Evolutionary conservation across 768 basidiomycete species (phyloP).

Genomic region (Leccinum olivaceopallidum): DNA sequence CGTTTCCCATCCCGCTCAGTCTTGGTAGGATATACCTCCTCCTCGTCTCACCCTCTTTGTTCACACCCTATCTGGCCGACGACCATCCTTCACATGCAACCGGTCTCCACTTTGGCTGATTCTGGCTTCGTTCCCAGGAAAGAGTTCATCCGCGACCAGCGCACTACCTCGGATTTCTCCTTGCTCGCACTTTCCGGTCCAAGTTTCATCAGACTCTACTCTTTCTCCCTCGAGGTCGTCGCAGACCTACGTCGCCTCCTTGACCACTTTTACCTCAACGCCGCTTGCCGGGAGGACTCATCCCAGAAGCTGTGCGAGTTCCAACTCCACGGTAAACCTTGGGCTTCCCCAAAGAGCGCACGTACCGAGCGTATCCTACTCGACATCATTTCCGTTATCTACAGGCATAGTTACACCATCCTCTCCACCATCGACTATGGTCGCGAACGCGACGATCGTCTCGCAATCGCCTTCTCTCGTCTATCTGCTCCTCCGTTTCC

Average conservation of each 20-base stretch:
- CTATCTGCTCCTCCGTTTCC: constrained; percentile 38
- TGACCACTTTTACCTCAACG: constrained; percentile 44
- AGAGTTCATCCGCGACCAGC: constrained; percentile 68
- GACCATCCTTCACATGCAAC: constrained; percentile 33
- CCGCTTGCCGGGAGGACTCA: constrained; percentile 53
- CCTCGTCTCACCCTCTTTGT: constrained; percentile 20
- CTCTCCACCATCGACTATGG: constrained; percentile 77
- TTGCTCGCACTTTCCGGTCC: constrained; percentile 68
- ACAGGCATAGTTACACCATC: constrained; percentile 61
- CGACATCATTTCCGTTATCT: constrained; percentile 62
- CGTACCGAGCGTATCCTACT: constrained; percentile 68
- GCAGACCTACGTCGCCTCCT: constrained; percentile 56
- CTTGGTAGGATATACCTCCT: constrained; percentile 28
- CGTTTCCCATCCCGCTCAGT: constrained; percentile 35
- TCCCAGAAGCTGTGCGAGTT: constrained; percentile 66
- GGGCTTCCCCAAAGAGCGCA: constrained; percentile 67
- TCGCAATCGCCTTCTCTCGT: constrained; percentile 70
- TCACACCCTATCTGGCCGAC: constrained; percentile 24
- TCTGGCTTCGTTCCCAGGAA: constrained; percentile 64
- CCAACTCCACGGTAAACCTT: constrained; percentile 66
- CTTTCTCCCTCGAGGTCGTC: constrained; percentile 58
- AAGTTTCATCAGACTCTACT: constrained; percentile 67
- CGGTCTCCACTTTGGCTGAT: constrained; percentile 37
- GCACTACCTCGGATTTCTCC: constrained; percentile 58
- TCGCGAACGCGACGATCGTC: constrained; percentile 69